Evolutionary conservation across 139 green algal genomes (phyloP).

Genomic region (Micractinium conductrix): DNA sequence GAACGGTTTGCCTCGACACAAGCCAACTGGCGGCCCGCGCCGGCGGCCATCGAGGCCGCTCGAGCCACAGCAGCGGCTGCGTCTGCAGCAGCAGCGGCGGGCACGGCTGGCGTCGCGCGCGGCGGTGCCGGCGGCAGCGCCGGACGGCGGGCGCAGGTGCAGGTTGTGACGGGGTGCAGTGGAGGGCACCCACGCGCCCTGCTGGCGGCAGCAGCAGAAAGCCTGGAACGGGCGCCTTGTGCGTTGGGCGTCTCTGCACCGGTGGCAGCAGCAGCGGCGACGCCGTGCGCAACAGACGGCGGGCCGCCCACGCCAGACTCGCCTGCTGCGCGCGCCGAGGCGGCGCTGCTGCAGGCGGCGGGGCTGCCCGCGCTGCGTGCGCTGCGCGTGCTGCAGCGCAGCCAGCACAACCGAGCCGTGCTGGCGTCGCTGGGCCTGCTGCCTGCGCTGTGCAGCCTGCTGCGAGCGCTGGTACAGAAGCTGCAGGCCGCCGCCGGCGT

Average conservation of each 20-base stretch:
- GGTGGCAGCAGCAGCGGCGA: background rate
- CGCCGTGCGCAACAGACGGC: conserved; percentile 1
- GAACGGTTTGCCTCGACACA: background rate
- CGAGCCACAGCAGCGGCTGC: background rate
- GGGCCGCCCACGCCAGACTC: background rate
- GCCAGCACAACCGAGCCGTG: conserved; percentile 40
- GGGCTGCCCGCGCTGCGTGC: conserved; percentile 39
- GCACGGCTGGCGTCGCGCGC: background rate
- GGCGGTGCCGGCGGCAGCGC: background rate
- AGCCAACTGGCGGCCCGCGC: background rate
- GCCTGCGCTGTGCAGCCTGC: conserved; percentile 21
- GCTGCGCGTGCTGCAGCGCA: conserved; percentile 37
- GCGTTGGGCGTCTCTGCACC: background rate
- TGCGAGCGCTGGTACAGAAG: conserved; percentile 27
- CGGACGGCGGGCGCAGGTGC: background rate
- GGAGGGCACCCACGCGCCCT: conserved; percentile 35
- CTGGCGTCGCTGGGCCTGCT: conserved; percentile 38
- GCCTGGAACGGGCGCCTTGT: conserved; percentile 19
- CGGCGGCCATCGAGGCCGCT: background rate
- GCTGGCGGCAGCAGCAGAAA: conserved; percentile 23
- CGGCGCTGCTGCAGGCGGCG: conserved; percentile 12
- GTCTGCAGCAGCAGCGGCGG: background rate
- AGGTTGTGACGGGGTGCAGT: conserved; percentile 27
- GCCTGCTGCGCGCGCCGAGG: background rate
- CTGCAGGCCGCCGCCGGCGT: conserved; percentile 25